phyloP scores from a whole-genome alignment of 2,329 filamentous ascomycete species.

The Lachnellula occidentalis region DNA sequence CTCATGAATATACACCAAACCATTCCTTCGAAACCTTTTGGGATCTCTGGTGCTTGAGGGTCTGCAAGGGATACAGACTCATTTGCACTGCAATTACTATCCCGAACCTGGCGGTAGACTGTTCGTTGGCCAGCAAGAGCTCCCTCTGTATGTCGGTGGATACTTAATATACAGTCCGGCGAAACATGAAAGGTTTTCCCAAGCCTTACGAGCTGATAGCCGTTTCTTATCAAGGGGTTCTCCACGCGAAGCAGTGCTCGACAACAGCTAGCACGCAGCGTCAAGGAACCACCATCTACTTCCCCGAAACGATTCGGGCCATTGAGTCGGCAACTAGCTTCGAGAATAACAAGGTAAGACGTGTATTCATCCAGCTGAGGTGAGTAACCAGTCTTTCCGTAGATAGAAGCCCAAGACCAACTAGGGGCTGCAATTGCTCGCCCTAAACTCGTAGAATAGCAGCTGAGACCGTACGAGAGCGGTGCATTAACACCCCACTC shows the following conservation, averaged over 20 bases:
- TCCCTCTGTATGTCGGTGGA: neutral
- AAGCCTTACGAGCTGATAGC: neutral
- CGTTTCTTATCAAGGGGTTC: neutral
- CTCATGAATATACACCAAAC: neutral
- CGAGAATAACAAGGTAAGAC: neutral
- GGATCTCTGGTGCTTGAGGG: neutral
- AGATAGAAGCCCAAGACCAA: slow-evolving; percentile 5
- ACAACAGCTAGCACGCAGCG: neutral
- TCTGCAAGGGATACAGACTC: no score
- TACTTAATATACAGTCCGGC: neutral
- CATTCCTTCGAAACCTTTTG: neutral
- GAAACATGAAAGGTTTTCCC: neutral
- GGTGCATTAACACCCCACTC: neutral
- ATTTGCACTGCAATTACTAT: neutral
- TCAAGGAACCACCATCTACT: neutral
- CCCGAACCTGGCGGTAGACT: neutral
- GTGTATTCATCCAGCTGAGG: neutral
- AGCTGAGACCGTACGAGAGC: neutral
- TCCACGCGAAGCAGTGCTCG: neutral
- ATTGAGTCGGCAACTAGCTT: neutral
- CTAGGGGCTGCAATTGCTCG: neutral
- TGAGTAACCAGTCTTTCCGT: neutral
- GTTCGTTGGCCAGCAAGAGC: neutral
- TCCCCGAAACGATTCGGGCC: neutral
- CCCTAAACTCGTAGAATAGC: neutral